Evolutionary conservation across 1,284 basidiomycete genomes (phyloP).

Genomic region (Cryptococcus wingfieldii): DNA sequence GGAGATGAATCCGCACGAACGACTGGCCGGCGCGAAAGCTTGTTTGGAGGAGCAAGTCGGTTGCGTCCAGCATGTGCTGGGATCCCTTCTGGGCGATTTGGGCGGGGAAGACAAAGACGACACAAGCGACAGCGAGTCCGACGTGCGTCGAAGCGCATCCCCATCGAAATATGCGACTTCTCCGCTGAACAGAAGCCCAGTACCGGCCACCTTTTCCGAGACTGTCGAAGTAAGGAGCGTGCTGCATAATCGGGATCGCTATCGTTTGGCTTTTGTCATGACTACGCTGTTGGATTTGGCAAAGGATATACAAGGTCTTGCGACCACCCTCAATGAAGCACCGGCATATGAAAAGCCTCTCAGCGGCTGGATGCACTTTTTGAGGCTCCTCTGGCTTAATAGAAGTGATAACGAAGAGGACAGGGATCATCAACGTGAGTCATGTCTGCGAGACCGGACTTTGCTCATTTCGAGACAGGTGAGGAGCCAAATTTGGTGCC

Average conservation of each 20-base stretch:
- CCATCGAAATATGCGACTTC: too few species aligned
- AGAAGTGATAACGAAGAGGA: not conserved
- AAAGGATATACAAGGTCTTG: constrained; percentile 26
- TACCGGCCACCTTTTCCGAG: constrained; percentile 4
- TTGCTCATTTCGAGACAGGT: not conserved
- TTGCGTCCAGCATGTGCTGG: constrained; percentile 6
- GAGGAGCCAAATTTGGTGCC: constrained; percentile 9
- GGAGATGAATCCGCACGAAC: not conserved
- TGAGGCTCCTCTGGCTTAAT: constrained; percentile 9
- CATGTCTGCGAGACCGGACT: too few species aligned
- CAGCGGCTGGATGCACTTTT: constrained; percentile 6
- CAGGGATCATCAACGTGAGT: not conserved
- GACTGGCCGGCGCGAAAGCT: constrained; percentile 3
- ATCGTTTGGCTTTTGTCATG: constrained; percentile 45
- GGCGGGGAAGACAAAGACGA: not conserved
- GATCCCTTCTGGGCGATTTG: constrained; percentile 6
- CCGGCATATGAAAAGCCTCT: constrained; percentile 1
- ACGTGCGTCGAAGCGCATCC: too few species aligned
- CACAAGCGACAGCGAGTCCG: too few species aligned
- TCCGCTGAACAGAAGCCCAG: not conserved
- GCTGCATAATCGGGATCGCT: constrained; percentile 35
- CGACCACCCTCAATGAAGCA: constrained; percentile 13
- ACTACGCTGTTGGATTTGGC: constrained; percentile 40
- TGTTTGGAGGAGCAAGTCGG: constrained; percentile 8
- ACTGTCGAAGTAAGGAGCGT: constrained; percentile 9